phyloP scores from a whole-genome alignment of 2,329 filamentous ascomycete species.

The Fusarium heterosporum region DNA sequence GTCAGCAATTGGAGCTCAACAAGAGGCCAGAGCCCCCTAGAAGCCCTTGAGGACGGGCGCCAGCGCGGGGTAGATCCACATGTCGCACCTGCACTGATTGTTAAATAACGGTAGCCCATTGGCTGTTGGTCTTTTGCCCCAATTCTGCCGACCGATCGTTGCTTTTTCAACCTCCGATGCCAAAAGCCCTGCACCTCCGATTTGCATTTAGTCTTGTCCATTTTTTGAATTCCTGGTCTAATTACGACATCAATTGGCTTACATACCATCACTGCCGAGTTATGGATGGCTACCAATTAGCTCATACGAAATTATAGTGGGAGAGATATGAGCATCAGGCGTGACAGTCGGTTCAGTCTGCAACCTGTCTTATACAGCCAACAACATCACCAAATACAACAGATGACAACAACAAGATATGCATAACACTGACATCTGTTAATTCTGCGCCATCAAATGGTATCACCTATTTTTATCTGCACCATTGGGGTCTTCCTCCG shows the following conservation, averaged over 20 bases:
- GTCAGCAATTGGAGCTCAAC: constrained; percentile 44
- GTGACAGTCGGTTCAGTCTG: too few relatives aligned
- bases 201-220: constrained; percentile 15
- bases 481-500: constrained; percentile 15
- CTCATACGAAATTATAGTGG: background rate
- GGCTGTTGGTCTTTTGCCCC: constrained; percentile 19
- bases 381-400: background rate
- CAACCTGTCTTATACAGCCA: too few relatives aligned
- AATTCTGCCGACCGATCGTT: constrained; percentile 39
- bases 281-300: constrained; percentile 3
- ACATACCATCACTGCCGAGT: constrained; percentile 10
- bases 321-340: background rate
- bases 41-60: constrained; percentile 17
- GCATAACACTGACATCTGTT: background rate
- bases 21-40: constrained; percentile 36
- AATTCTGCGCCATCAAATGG: constrained; percentile 5
- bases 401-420: background rate
- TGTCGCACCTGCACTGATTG: constrained; percentile 45
- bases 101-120: constrained; percentile 45
- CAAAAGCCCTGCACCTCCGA: constrained; percentile 27
- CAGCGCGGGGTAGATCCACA: constrained; percentile 48
- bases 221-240: constrained; percentile 17
- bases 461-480: constrained; percentile 19
- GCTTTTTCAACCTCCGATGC: constrained; percentile 46
- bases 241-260: constrained; percentile 32